Evolutionary conservation across 805 yeast species (phyloP), one percentile per base, ranked within the genome.

Genomic region (Priceomyces medius): DNA sequence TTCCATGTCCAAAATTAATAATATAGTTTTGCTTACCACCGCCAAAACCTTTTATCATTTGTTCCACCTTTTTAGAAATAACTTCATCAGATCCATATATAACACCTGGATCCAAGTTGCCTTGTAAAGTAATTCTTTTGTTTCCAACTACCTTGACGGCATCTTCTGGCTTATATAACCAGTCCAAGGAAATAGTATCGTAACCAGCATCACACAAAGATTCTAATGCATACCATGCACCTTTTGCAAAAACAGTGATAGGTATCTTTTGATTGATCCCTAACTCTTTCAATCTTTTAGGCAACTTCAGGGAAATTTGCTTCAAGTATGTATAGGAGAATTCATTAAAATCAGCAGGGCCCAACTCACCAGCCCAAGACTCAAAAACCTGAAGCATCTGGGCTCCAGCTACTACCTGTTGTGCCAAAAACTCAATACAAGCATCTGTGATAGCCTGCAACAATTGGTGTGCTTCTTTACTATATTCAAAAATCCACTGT

Each of bases 371-470:
- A 43, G 96, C 99, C 96, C 97, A 90, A 27, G 96, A 85, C 60
- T 93, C 99, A 59, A 93, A 93, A 26, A 93, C 89, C 66, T 93
- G 99, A 46, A 93, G 74, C 83, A 93, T 89, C 70, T 93, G 99
- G 26, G 98, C 98, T 53, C 99, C 99, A 1, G 99, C 99, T 51
- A 82, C 80, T 34, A 93, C 96, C 66, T 93, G 99, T 55, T 83
- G 86, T 3, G 96, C 95, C 56, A 93, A 74, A 58, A 91, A 93
- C 61, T 91, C 98, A 28, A 91, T 72, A 41, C 97, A 93, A 20
- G 86, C 88, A 46, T 88, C 91, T 18, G 97, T 85, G 48, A 84
- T 81, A 43, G 80, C 81, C 61, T 83, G 86, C 47, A 93, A 71
- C 44, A 93, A 68, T 51, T 70, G 62, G 53, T 87, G 88, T 2